phyloP scores from a whole-genome alignment of 2,329 filamentous ascomycete species.

The Pseudogymnoascus sp. region DNA sequence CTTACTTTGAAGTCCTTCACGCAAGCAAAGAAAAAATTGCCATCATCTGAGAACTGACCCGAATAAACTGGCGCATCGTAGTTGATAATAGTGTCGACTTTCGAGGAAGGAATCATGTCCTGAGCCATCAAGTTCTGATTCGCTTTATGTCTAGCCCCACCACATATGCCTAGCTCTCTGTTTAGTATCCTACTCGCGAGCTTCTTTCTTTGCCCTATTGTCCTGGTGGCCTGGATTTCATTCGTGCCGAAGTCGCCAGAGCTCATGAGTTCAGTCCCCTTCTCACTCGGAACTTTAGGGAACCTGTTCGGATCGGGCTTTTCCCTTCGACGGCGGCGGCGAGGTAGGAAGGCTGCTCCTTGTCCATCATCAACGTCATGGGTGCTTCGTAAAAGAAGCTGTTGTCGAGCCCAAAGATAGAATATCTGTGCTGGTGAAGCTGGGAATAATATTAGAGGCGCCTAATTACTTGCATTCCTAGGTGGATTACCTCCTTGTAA shows the following conservation, averaged over 20 bases:
- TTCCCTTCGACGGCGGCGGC: slow-evolving; percentile 36
- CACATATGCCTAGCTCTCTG: slow-evolving; percentile 69
- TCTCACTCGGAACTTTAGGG: slow-evolving; percentile 76
- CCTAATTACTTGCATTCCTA: background rate
- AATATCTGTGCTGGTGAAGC: slow-evolving; percentile 18
- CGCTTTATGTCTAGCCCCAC: slow-evolving; percentile 50
- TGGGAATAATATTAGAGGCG: slow-evolving; percentile 1
- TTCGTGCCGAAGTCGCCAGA: slow-evolving; percentile 72
- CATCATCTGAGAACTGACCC: slow-evolving; percentile 92
- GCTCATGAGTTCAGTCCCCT: slow-evolving; percentile 71
- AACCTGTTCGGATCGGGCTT: slow-evolving; percentile 53
- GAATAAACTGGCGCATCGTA: slow-evolving; percentile 84
- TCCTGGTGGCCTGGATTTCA: slow-evolving; percentile 44
- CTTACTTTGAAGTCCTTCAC: slow-evolving; percentile 89
- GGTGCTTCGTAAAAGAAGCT: slow-evolving; percentile 14
- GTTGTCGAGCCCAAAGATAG: slow-evolving; percentile 13
- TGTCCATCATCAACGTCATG: slow-evolving; percentile 20
- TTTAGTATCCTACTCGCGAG: slow-evolving; percentile 67
- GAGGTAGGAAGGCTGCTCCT: slow-evolving; percentile 32
- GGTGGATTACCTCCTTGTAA: background rate
- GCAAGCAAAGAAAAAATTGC: slow-evolving; percentile 92
- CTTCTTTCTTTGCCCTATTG: slow-evolving; percentile 45
- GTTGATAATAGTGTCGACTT: slow-evolving; percentile 79
- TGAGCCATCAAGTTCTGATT: slow-evolving; percentile 59
- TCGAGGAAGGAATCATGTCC: slow-evolving; percentile 68